A percentile compares a stretch with the other conserved stretches of the same genome.
These are phyloP conservation scores for Entrophospora sp. DNA, from an alignment of 192 early-diverging fungal species.

Conservation along the genomic window DNA sequence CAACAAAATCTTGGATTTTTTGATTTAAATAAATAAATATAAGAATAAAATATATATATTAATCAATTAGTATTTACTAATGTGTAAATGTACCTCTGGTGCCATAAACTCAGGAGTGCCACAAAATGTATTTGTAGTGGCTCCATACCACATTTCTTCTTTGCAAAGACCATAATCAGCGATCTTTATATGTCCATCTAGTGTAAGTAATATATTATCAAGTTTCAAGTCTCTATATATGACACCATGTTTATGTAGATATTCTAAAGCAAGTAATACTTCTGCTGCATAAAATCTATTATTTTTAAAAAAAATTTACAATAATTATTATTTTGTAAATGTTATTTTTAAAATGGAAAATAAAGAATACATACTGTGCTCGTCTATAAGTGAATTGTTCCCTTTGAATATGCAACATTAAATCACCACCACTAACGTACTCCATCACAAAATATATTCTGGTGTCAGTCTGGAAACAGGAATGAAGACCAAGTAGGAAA, in stretches of 20 bases:
- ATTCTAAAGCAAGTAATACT: slow-evolving; percentile 87
- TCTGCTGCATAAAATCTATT: slow-evolving; percentile 85
- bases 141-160: slow-evolving; percentile 84
- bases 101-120: slow-evolving; percentile 99
- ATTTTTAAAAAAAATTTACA: not conserved
- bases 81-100: slow-evolving; percentile 49
- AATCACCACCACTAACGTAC: slow-evolving; percentile 92
- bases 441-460: slow-evolving; percentile 99
- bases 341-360: too few species aligned
- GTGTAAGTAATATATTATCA: slow-evolving; percentile 88
- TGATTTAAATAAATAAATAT: not conserved
- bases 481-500: slow-evolving; percentile 93
- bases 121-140: slow-evolving; percentile 90
- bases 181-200: slow-evolving; percentile 95
- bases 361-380: slow-evolving; percentile 51
- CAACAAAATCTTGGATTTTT: slow-evolving; percentile 52
- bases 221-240: slow-evolving; percentile 96
- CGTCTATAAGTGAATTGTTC: slow-evolving; percentile 83
- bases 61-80: not conserved
- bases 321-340: not conserved
- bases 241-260: slow-evolving; percentile 91
- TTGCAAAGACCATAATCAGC: slow-evolving; percentile 99
- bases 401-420: slow-evolving; percentile 98
- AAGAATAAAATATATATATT: not conserved
- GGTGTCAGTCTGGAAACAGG: slow-evolving; percentile 92